Base-by-base conservation (phyloP, 495 filamentous ascomycete species). In the Xylaria venustula region DNA sequence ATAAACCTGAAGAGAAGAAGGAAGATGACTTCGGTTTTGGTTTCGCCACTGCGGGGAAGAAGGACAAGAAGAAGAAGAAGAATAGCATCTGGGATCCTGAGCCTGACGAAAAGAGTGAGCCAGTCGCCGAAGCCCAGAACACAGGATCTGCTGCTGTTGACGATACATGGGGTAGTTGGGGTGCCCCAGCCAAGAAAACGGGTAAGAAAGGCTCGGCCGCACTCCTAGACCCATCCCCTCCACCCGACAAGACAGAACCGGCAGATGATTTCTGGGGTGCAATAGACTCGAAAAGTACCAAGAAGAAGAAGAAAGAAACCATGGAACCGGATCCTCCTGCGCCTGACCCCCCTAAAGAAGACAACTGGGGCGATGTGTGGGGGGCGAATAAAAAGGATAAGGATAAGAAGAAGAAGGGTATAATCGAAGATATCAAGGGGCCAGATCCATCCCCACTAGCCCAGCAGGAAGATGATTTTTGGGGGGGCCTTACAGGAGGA, bases 31-130 rank as follows among this genome's bases (percentile, higher is more conserved):
- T 71, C 20, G 71, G 68, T 52, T 72, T 75, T 30, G 71, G 74
- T 22, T 73, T 80, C 40, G 58, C 59, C 25, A 41, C 63, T 3
- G 54, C 61, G 3, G 28, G 20, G 17, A 73, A 68, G 30, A 71
- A 55, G 25, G 71, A 75, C 46, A 77, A 77, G 52, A 73, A 77
- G 62, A 75, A 77, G 61, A 77, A 75, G 58, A 75, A 74, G 49
- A 65, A 46, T 2, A 67, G 46, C 19, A 47, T 70, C 41, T 72
- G 64, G 64, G 69, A 73, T 9, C 11, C 64, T 9, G 67, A 69
- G 45, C 49, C 64, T 12, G 67, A 72, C 30, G 66, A 72, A 42
- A 64, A 72, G 47, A 67, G 71, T 30, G 70, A 68, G 25, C 28
- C 61, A 6, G 47, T 60, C 19, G 47, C 54, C 22, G 61, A 56